Conservation (phyloP, 2,329 filamentous ascomycete genomes). For the Helotiales sp. region DNA sequence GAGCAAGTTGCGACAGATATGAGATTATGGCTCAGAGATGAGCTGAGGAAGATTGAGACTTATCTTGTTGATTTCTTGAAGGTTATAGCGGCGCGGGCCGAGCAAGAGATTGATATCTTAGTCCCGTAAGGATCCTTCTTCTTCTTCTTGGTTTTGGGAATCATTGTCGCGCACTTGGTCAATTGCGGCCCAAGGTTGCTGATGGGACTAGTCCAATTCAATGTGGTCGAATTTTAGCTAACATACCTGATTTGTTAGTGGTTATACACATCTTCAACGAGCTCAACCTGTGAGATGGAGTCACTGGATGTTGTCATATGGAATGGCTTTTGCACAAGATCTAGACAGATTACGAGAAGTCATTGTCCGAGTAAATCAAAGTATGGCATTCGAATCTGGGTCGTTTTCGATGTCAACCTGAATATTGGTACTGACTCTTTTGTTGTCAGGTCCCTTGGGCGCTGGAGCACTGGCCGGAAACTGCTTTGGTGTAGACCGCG, state of each 20-base stretch:
- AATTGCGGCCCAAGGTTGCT: constrained; percentile 34
- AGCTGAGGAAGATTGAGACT: constrained; percentile 67
- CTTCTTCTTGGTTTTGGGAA: not conserved
- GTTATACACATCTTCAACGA: constrained; percentile 85
- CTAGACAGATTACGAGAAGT: constrained; percentile 76
- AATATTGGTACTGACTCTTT: constrained; percentile 14
- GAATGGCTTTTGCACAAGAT: constrained; percentile 69
- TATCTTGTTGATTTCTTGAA: constrained; percentile 69
- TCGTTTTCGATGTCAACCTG: not conserved
- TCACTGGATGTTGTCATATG: constrained; percentile 79
- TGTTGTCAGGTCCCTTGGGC: constrained; percentile 38
- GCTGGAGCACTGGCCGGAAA: constrained; percentile 72
- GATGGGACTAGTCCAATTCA: not conserved
- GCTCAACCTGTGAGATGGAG: constrained; percentile 79
- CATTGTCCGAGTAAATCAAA: constrained; percentile 70
- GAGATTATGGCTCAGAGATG: constrained; percentile 82
- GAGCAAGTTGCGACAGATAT: constrained; percentile 91
- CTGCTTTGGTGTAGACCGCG: constrained; percentile 78
- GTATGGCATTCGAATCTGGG: constrained; percentile 12
- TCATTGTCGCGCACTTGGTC: constrained; percentile 35
- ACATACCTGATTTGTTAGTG: not conserved
- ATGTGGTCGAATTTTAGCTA: not conserved
- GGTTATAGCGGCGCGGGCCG: constrained; percentile 68
- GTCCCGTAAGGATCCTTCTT: constrained; percentile 48
- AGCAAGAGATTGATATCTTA: constrained; percentile 71